Conservation (phyloP, 331 rosid species). For the Quercus phellos region DNA sequence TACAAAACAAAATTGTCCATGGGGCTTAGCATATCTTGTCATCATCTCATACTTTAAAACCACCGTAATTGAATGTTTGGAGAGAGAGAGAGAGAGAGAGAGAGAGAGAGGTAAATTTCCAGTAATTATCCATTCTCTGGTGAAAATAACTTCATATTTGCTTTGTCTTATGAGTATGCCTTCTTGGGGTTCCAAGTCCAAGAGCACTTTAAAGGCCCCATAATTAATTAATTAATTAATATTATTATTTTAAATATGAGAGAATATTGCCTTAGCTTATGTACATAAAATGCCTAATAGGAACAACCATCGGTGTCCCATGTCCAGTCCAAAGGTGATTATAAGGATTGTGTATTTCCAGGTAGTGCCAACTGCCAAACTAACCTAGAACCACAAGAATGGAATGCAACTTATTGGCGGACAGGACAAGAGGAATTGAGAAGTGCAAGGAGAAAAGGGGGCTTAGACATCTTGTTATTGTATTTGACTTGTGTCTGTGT, state of each 20-base stretch:
- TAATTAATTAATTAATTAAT: background rate
- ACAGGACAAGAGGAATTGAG: background rate
- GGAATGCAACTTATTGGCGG: background rate
- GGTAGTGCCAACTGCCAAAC: background rate
- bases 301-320: background rate
- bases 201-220: background rate
- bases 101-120: background rate
- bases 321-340: background rate
- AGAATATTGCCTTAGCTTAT: background rate
- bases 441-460: background rate
- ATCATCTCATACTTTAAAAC: background rate
- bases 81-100: background rate
- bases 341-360: background rate
- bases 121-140: background rate
- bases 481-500: background rate
- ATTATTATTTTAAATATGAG: background rate
- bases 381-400: background rate
- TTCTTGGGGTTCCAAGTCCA: background rate
- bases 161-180: background rate
- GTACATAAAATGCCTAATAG: background rate
- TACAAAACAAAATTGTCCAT: background rate
- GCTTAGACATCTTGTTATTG: background rate
- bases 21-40: background rate
- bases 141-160: background rate
- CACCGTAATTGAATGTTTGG: background rate